Evolutionary conservation across 805 yeast genomes (phyloP).

Genomic region (Schwanniomyces yamadae): DNA sequence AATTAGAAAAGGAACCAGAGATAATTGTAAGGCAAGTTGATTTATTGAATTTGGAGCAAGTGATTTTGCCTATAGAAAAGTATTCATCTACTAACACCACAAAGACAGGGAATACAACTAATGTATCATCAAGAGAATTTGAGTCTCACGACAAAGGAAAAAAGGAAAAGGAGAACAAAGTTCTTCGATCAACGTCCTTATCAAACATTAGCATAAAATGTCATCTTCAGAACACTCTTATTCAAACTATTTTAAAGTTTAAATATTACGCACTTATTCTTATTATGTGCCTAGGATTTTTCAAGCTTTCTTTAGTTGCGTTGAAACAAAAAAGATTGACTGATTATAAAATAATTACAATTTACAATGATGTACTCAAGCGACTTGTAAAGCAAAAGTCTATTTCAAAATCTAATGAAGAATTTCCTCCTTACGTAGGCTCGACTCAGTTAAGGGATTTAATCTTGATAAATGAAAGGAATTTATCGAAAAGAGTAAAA

Average conservation of each 20-base stretch:
- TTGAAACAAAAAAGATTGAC: constrained; percentile 37
- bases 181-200: constrained; percentile 74
- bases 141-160: constrained; percentile 40
- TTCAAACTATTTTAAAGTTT: constrained; percentile 32
- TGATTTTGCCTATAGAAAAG: constrained; percentile 1
- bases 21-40: constrained; percentile 76
- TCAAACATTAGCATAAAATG: constrained; percentile 59
- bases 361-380: constrained; percentile 48
- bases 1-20: constrained; percentile 65
- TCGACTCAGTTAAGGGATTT: constrained; percentile 72
- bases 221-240: constrained; percentile 51
- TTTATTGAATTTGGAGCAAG: constrained; percentile 5
- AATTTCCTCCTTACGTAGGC: constrained; percentile 52
- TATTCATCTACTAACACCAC: constrained; percentile 19
- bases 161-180: constrained; percentile 44
- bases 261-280: constrained; percentile 17
- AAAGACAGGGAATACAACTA: constrained; percentile 20
- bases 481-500: constrained; percentile 37
- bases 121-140: constrained; percentile 19
- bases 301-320: constrained; percentile 22
- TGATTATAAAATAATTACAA: constrained; percentile 41
- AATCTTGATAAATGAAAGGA: constrained; percentile 44
- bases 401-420: constrained; percentile 21
- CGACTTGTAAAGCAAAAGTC: constrained; percentile 50
- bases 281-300: constrained; percentile 14